phyloP scores from a whole-genome alignment of 2,329 filamentous ascomycete genomes.

The Aspergillus puulaauensis region DNA sequence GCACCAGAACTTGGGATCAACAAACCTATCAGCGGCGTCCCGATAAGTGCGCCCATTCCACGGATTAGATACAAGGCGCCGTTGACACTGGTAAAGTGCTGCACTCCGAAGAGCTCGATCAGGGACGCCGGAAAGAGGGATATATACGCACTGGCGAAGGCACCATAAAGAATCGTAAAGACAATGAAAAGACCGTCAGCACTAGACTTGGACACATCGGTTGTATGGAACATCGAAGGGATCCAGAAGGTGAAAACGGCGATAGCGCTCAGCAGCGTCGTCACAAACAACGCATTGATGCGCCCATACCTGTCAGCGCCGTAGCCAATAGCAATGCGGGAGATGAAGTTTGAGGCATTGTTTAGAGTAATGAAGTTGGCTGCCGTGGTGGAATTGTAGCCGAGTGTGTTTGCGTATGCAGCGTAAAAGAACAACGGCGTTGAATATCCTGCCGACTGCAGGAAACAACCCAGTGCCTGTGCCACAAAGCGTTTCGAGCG shows the following conservation, averaged over 20 bases:
- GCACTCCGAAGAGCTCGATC: slow-evolving; percentile 39
- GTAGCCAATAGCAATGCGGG: slow-evolving; percentile 41
- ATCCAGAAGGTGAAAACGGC: slow-evolving; percentile 29
- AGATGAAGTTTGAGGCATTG: slow-evolving; percentile 43
- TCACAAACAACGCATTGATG: slow-evolving; percentile 41
- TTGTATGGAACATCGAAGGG: slow-evolving; percentile 20
- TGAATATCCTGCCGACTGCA: slow-evolving; percentile 42
- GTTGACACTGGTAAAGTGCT: slow-evolving; percentile 39
- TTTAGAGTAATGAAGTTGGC: slow-evolving; percentile 43
- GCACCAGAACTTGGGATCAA: slow-evolving; percentile 24
- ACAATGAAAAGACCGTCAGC: slow-evolving; percentile 31
- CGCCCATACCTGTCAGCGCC: slow-evolving; percentile 40
- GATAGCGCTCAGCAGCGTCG: slow-evolving; percentile 31
- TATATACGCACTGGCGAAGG: slow-evolving; percentile 42
- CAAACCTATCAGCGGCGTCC: slow-evolving; percentile 36
- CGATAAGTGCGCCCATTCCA: slow-evolving; percentile 37
- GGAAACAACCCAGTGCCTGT: slow-evolving; percentile 36
- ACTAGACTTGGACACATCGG: slow-evolving; percentile 8
- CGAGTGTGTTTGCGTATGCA: slow-evolving; percentile 41
- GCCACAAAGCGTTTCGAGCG: slow-evolving; percentile 34
- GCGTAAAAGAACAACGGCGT: slow-evolving; percentile 43
- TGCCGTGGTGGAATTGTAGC: slow-evolving; percentile 35
- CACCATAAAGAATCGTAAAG: slow-evolving; percentile 36
- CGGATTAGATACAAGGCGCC: slow-evolving; percentile 41
- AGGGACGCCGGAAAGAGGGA: slow-evolving; percentile 42